Conservation (phyloP, 2,329 filamentous ascomycete genomes). For the Magnaporthales sp. region DNA sequence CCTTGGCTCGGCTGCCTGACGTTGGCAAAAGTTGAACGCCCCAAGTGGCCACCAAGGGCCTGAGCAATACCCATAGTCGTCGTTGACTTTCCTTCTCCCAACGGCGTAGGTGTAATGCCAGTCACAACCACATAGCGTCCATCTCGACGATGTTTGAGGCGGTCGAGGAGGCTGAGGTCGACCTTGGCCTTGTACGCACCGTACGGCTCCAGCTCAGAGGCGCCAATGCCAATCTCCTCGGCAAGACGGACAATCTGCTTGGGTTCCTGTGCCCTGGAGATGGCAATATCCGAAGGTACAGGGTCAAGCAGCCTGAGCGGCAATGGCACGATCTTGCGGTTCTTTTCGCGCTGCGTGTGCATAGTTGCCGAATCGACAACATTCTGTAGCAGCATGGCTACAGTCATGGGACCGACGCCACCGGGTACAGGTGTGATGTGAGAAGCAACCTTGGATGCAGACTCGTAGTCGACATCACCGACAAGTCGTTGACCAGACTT, state of each 20-base stretch:
- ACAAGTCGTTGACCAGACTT: conserved; percentile 90
- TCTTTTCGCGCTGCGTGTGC: conserved; percentile 77
- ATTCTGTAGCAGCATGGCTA: conserved; percentile 95
- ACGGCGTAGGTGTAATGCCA: conserved; percentile 91
- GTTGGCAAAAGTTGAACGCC: conserved; percentile 87
- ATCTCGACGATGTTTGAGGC: conserved; percentile 78
- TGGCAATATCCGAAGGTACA: conserved; percentile 91
- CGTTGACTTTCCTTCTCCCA: conserved; percentile 96
- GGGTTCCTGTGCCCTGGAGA: conserved; percentile 83
- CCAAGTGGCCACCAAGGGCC: conserved; percentile 81
- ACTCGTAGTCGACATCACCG: conserved; percentile 88
- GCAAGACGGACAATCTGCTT: conserved; percentile 84
- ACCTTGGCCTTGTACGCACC: conserved; percentile 96
- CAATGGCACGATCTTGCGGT: conserved; percentile 71
- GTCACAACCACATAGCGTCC: conserved; percentile 89
- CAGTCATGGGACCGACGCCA: conserved; percentile 96
- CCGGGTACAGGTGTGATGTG: conserved; percentile 94
- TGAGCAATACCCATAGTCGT: conserved; percentile 95
- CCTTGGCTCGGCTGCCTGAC: conserved; percentile 95
- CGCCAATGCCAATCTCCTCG: conserved; percentile 75
- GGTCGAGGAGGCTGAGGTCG: conserved; percentile 70
- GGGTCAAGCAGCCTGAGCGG: conserved; percentile 70
- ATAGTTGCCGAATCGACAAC: conserved; percentile 77
- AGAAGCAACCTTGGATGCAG: conserved; percentile 76
- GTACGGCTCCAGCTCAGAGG: conserved; percentile 89